Evolutionary conservation across 2,329 filamentous ascomycete genomes (phyloP), one percentile per base, ranked within the genome.

Genomic region (Colletotrichum destructivum): DNA sequence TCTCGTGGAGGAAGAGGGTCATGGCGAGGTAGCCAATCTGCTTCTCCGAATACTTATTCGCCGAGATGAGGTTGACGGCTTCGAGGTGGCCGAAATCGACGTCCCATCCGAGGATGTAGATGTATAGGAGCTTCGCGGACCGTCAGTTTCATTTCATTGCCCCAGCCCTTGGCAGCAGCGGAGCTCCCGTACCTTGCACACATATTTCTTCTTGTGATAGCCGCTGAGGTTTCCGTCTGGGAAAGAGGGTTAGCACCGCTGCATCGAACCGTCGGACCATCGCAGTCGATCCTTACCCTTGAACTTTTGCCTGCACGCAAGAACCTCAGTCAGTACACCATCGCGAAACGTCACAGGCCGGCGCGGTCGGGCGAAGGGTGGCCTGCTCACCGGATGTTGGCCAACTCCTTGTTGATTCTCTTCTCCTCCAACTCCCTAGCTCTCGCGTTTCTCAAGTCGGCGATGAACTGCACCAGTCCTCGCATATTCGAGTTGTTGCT

Each of bases 191-290:
- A 91, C 89, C 87, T 99, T 99, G 94, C 96, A 99, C 76, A 99
- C 96, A 81, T 99, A 99, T 93, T 99, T 99, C 89, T 99, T 99
- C 88, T 97, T 98, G 87, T 98, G 95, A 81, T 99, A 99, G 75
- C 96, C 97, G 80, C 93, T 98, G 70, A 99, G 86, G 80, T 89
- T 96, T 75, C 95, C 95, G 82, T 96, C 94, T 91, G 74, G 74
- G 71, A 67, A n/a, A 59, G 52, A 56, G 54, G 69, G 82, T 74
- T 78, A 82, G 79, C 71, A 60, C 67, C 18, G 12, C 35, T 35
- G 72, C 40, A 51, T 23, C 38, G 47, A 46, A 44, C 56, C 60
- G 63, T 66, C 47, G 65, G 21, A 62, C 12, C 52, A 49, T 62
- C 66, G 38, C 21, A 23, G 46, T 61, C 47, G 42, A 51, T 49